Evolutionary conservation across 2,329 filamentous ascomycete species (phyloP).

Genomic region (Verticillium tricorpus): DNA sequence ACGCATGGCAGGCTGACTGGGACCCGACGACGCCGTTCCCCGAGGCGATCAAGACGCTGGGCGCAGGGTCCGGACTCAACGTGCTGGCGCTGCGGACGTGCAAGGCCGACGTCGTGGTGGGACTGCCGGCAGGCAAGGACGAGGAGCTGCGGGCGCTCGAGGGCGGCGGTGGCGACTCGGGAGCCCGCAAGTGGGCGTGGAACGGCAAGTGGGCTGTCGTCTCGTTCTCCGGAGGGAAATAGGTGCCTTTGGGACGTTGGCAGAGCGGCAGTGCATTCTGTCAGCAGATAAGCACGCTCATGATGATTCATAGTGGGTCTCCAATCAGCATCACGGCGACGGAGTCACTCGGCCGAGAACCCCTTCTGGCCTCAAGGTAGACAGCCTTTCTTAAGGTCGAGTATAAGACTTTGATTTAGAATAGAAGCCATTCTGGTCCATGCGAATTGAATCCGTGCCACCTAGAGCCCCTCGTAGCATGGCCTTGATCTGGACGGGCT

Average conservation of each 20-base stretch:
- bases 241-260: background rate
- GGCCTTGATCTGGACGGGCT: too few relatives aligned
- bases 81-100: conserved; percentile 86
- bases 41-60: conserved; percentile 80
- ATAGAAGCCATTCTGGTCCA: too few relatives aligned
- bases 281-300: background rate
- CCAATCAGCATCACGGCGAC: background rate
- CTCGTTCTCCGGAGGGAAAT: conserved; percentile 53
- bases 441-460: too few relatives aligned
- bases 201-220: conserved; percentile 96
- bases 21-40: conserved; percentile 81
- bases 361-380: background rate
- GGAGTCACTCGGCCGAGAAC: background rate
- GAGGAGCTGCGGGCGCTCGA: conserved; percentile 68
- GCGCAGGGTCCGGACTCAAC: conserved; percentile 75
- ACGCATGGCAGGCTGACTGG: conserved; percentile 61
- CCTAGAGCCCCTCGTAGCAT: too few relatives aligned
- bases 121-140: conserved; percentile 75
- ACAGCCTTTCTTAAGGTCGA: too few relatives aligned
- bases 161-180: conserved; percentile 64
- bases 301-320: background rate
- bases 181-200: conserved; percentile 87
- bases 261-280: background rate
- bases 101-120: conserved; percentile 94
- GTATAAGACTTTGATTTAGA: too few relatives aligned